These are phyloP conservation scores for Phalaenopsis hybrid DNA, from an alignment of 116 monocot species.

Conservation along the genomic window DNA sequence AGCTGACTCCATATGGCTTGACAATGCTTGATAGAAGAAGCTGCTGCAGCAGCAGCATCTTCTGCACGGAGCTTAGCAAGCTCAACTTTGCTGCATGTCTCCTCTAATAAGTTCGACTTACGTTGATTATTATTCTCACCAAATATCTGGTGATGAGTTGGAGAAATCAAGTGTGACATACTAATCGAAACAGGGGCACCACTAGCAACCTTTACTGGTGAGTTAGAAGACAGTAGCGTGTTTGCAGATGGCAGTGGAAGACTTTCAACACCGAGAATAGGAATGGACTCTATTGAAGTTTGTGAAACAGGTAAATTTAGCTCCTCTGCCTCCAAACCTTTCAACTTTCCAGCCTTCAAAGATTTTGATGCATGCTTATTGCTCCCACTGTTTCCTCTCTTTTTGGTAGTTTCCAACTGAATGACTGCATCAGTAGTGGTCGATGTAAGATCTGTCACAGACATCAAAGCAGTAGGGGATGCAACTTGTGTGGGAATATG, in stretches of 20 bases:
- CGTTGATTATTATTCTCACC: conserved; percentile 24
- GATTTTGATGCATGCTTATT: conserved; percentile 18
- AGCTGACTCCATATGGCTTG: conserved; percentile 77
- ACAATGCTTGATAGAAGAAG: conserved; percentile 52
- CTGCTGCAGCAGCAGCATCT: conserved; percentile 67
- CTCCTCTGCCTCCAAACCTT: neutral
- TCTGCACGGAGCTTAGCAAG: conserved; percentile 69
- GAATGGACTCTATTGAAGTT: neutral
- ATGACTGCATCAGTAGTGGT: conserved; percentile 14
- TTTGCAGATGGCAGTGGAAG: conserved; percentile 5
- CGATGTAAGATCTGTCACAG: conserved; percentile 14
- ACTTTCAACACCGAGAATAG: conserved; percentile 20
- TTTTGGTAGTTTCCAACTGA: conserved; percentile 4
- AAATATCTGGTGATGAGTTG: conserved; percentile 38
- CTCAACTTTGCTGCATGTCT: conserved; percentile 39
- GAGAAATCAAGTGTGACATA: conserved; percentile 16
- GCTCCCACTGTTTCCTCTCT: conserved; percentile 13
- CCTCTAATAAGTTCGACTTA: conserved; percentile 50
- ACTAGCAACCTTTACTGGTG: conserved; percentile 19
- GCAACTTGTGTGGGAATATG: conserved; percentile 29
- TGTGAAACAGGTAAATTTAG: too few species aligned
- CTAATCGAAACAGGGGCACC: conserved; percentile 17
- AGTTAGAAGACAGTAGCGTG: conserved; percentile 14
- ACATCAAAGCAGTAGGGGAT: conserved; percentile 28
- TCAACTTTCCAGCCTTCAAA: conserved; percentile 67